Evolutionary conservation across 2,329 filamentous ascomycete genomes (phyloP).

Genomic region (Clathrospora elynae): DNA sequence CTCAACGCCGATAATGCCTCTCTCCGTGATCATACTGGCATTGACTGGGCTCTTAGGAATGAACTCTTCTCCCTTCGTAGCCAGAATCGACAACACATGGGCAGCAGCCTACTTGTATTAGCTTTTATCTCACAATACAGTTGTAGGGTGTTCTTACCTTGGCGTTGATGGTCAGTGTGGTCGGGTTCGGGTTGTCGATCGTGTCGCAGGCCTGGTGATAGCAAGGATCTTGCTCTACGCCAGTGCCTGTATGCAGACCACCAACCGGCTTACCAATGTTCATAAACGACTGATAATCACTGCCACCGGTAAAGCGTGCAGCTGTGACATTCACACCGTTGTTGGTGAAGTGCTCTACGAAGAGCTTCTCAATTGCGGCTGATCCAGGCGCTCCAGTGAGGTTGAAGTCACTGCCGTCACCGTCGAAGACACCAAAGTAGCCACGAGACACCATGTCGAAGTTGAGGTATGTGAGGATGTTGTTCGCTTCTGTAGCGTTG

Average conservation of each 20-base stretch:
- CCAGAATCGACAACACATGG: conserved; percentile 43
- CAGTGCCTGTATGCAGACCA: conserved; percentile 50
- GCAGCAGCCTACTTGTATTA: conserved; percentile 37
- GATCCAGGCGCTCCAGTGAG: conserved; percentile 43
- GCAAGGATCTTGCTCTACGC: conserved; percentile 48
- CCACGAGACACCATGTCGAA: conserved; percentile 52
- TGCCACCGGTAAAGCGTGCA: conserved; percentile 48
- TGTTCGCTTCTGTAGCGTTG: conserved; percentile 39
- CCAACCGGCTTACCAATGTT: conserved; percentile 49
- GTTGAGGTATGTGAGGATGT: conserved; percentile 51
- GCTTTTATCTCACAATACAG: not conserved
- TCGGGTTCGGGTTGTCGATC: conserved; percentile 46
- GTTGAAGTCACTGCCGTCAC: conserved; percentile 45
- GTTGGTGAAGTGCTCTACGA: conserved; percentile 43
- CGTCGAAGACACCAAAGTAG: conserved; percentile 49
- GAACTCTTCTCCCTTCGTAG: conserved; percentile 37
- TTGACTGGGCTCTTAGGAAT: conserved; percentile 46
- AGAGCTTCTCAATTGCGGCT: conserved; percentile 44
- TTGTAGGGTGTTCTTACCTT: conserved; percentile 31
- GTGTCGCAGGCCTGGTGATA: conserved; percentile 50
- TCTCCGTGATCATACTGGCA: conserved; percentile 34
- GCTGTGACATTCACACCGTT: conserved; percentile 46
- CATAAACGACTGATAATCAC: conserved; percentile 50
- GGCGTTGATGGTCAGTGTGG: conserved; percentile 46
- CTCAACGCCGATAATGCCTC: conserved; percentile 37